These are phyloP conservation scores for Fonsecaea monophora DNA, from an alignment of 2,329 filamentous ascomycete species.

Conservation along the genomic window DNA sequence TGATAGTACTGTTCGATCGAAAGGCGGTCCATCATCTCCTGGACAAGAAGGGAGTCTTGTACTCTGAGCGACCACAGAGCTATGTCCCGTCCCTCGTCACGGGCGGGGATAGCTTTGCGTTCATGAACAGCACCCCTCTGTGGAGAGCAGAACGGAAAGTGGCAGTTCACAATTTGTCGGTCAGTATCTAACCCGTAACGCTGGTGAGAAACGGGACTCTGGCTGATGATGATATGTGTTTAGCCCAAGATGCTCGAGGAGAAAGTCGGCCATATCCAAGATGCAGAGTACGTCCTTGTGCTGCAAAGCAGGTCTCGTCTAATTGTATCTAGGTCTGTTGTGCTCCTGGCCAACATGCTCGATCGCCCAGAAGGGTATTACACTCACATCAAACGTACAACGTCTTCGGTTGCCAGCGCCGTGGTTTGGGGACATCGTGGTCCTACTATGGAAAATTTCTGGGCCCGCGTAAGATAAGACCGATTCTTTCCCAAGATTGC, in stretches of 20 bases:
- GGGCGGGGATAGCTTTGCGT: conserved; percentile 25
- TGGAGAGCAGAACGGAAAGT: conserved; percentile 27
- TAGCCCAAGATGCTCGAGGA: conserved; percentile 20
- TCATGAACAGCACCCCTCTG: conserved; percentile 27
- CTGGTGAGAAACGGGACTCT: not conserved
- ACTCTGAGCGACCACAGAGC: conserved; percentile 16
- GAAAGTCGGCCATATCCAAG: conserved; percentile 22
- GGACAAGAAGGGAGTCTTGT: conserved; percentile 22
- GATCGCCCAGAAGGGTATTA: conserved; percentile 29
- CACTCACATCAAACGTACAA: conserved; percentile 32
- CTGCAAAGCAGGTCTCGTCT: not conserved
- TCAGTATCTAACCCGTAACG: conserved; percentile 42
- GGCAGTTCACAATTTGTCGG: conserved; percentile 26
- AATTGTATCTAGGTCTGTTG: conserved; percentile 17
- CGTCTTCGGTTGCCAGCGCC: conserved; percentile 34
- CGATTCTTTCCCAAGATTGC: conserved; percentile 25
- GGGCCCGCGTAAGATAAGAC: conserved; percentile 28
- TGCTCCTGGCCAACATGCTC: conserved; percentile 26
- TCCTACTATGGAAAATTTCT: conserved; percentile 21
- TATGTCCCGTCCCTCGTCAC: conserved; percentile 23
- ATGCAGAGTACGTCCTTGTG: conserved; percentile 23
- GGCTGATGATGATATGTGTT: not conserved
- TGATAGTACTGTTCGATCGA: conserved; percentile 20
- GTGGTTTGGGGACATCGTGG: conserved; percentile 36
- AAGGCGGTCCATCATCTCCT: conserved; percentile 21